Conservation (phyloP, 2,329 filamentous ascomycete genomes). For the Cladosporium oxysporum region DNA sequence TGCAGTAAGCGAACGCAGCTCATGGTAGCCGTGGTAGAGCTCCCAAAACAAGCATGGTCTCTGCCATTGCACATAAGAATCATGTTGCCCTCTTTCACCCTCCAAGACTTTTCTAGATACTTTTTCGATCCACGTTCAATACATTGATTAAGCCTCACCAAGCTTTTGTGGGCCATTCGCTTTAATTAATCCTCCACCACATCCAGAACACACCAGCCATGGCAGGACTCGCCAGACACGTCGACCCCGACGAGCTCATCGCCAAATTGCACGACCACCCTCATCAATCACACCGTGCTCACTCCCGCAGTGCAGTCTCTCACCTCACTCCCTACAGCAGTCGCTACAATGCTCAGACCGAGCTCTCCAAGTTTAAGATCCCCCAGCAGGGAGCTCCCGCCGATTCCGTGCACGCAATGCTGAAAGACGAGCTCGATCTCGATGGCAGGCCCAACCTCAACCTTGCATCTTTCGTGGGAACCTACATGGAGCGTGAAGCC, state of each 20-base stretch:
- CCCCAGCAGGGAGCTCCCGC: slow-evolving; percentile 59
- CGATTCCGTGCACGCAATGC: slow-evolving; percentile 65
- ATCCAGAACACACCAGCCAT: slow-evolving; percentile 35
- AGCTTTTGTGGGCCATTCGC: not conserved
- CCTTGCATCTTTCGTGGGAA: slow-evolving; percentile 69
- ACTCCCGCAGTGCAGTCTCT: slow-evolving; percentile 44
- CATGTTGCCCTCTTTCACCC: not conserved
- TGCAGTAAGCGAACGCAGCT: not conserved
- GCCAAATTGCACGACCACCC: slow-evolving; percentile 52
- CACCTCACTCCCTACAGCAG: slow-evolving; percentile 60
- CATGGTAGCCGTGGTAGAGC: not conserved
- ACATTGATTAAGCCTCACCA: not conserved
- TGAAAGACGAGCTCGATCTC: slow-evolving; percentile 60
- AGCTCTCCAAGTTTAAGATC: slow-evolving; percentile 62
- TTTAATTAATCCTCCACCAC: not conserved
- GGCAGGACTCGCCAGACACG: slow-evolving; percentile 53
- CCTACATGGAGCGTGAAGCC: slow-evolving; percentile 44
- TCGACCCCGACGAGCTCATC: slow-evolving; percentile 55
- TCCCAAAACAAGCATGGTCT: not conserved
- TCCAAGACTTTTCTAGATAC: not conserved
- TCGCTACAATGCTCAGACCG: slow-evolving; percentile 55
- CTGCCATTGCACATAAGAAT: not conserved
- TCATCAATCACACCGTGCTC: slow-evolving; percentile 36
- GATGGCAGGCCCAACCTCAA: slow-evolving; percentile 69
- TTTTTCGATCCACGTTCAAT: not conserved